Conservation (phyloP, 2,329 filamentous ascomycete species). For the Botrytis fabae region DNA sequence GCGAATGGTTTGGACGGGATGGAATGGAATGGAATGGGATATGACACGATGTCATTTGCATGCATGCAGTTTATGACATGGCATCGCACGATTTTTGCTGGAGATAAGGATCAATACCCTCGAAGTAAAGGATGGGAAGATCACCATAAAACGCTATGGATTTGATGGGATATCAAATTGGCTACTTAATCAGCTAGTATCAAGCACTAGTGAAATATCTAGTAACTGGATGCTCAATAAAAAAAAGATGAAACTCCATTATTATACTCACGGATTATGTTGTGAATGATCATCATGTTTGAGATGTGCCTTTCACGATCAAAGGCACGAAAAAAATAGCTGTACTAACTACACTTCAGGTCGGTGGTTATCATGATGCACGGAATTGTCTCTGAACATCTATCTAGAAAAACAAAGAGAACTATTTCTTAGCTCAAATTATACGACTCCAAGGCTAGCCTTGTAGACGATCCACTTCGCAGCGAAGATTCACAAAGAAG, state of each 20-base stretch:
- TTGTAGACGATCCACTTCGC: not conserved
- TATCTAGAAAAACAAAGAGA: not conserved
- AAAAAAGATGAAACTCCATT: constrained; percentile 2
- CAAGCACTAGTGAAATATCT: not conserved
- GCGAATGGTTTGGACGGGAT: constrained; percentile 5
- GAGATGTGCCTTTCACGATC: not conserved
- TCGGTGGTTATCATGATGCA: not conserved
- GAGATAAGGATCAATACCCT: constrained; percentile 1
- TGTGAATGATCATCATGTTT: not conserved
- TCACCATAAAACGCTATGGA: not conserved
- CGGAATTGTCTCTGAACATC: not conserved
- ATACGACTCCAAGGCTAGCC: not conserved
- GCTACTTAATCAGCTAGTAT: not conserved
- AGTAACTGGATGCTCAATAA: constrained; percentile 1
- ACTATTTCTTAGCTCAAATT: not conserved
- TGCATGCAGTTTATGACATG: constrained; percentile 2
- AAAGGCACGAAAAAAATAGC: not conserved
- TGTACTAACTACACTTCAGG: not conserved
- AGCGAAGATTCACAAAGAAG: not conserved
- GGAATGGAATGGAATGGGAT: constrained; percentile 5
- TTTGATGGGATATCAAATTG: not conserved
- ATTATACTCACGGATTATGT: not conserved
- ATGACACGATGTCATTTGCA: constrained; percentile 10
- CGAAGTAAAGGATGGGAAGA: not conserved
- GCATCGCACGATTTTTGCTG: not conserved